Base-by-base conservation (phyloP, 2,329 filamentous ascomycete genomes). In the Penicillium hesseltinei region DNA sequence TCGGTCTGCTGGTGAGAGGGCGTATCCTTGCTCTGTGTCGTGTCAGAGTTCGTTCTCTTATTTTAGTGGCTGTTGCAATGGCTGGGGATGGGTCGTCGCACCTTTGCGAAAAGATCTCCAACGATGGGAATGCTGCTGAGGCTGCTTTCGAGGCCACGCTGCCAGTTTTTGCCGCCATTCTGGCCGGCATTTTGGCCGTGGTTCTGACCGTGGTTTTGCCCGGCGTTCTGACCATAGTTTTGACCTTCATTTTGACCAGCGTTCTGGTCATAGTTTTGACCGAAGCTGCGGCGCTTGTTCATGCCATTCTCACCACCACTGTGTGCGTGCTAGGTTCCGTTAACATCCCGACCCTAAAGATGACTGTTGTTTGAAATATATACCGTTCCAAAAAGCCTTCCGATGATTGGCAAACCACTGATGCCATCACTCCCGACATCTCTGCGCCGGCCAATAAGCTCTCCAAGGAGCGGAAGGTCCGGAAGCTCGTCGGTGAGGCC, bases 111-210 rank as follows among this genome's bases (percentile, higher is more conserved):
- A 3, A 64, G 51, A 1, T 39, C 39, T 3, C 63, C 63, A 25
- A 65, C 33, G 13, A 65, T 31, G 5, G 63, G 63, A 8, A 65
- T 35, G 40, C 36, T 42, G 15, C 48, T 44, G 23, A 65, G 56
- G 15, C 50, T 52, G 33, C 39, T 52, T 15, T n/a, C 27, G 13
- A 58, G n/a, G 10, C 54, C 54, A 11, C 51, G 54, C 43, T 52
- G n/a, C 13, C 23, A 23, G 21, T 33, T 45, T n/a, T 57, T 46
- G 7, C 27, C 39, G 5, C 23, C 48, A 7, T 61, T 60, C 21
- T 60, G 55, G 9, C 51, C 47, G 1, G 1, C 50, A 10, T 52
- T 60, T 43, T 51, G 50, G n/a, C 40, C 49, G 17, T 39, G 23
- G 21, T 60, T 57, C 17, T 58, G 56, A 0, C 50, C 51, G 0